Evolutionary conservation across 1,284 basidiomycete species (phyloP), one percentile per base, ranked within the genome.

Genomic region (Spongispora temasekensis): DNA sequence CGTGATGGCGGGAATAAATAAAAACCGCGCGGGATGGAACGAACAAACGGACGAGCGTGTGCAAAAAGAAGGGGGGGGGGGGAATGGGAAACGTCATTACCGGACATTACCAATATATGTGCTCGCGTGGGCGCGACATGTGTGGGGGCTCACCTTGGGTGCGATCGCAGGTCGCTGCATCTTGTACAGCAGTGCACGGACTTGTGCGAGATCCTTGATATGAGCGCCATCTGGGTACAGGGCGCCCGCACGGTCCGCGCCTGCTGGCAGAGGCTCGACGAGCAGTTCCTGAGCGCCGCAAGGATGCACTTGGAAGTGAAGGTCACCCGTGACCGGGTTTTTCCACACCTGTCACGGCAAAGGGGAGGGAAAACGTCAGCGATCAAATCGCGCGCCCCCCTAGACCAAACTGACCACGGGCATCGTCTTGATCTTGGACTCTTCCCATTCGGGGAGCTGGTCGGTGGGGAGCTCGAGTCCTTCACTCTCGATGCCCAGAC

Each of bases 141-240:
- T 35, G 21, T 28, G 30, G 5, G 10, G 10, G 64, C 80, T 65
- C 59, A 84, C 82, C 54, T 75, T 74, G 1, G 90, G 89, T 1
- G 83, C 81, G 62, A 93, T 92, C 8, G 84, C 89, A 2, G 90
- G 90, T 27, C 91, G 76, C 69, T 93, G 90, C 76, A 93, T 84
- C 71, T 77, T 78, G 77, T 91, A 90, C 28, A 92, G 71, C 34
- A 90, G 67, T 19, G 80, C 81, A 37, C 90, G 78, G 17, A 89
- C 87, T 56, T 84, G 75, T 35, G 78, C 78, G 25, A 93, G 76
- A 70, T 92, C 86, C 19, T 72, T 85, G 60, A 93, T 64, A 62
- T 82, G 81, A 1, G 79, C 83, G 13, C 91, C 91, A 56, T 90
- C 83, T 1, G 91, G 90, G 73, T 84, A 90, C 1, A 90, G 77